Percentiles rank a stretch among this genome's conserved stretches.
Evolutionary conservation across 1,284 basidiomycete genomes (phyloP).

Genomic region (Phaffia rhodozyma): DNA sequence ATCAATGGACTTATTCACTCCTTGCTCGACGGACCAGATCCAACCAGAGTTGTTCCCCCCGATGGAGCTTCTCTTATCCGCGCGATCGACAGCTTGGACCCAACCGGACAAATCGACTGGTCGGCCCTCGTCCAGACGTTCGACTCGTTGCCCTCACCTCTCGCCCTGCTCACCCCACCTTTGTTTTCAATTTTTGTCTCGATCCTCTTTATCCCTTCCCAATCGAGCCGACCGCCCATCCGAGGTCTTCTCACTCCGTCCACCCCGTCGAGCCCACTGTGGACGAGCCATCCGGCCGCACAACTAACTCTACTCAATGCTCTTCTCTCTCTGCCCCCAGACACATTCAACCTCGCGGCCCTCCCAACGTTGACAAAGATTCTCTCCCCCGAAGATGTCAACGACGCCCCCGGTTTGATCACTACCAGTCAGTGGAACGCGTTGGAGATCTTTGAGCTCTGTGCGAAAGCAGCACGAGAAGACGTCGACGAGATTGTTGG

Average conservation of each 20-base stretch:
- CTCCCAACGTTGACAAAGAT: conserved; percentile 40
- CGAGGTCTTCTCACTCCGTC: conserved; percentile 34
- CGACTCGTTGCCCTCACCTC: conserved; percentile 27
- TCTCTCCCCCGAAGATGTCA: conserved; percentile 19
- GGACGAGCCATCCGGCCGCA: conserved; percentile 65
- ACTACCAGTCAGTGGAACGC: conserved; percentile 21
- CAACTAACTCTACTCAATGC: conserved; percentile 80
- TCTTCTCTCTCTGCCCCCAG: conserved; percentile 71
- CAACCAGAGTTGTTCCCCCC: conserved; percentile 33
- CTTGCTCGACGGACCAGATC: conserved; percentile 18
- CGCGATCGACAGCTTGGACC: conserved; percentile 56
- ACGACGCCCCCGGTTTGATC: conserved; percentile 11
- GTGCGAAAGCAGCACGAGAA: conserved; percentile 2
- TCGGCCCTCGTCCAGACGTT: conserved; percentile 44
- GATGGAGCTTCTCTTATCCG: conserved; percentile 37
- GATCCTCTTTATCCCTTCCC: conserved; percentile 36
- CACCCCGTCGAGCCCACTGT: conserved; percentile 42
- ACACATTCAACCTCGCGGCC: conserved; percentile 81
- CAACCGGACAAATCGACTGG: conserved; percentile 62
- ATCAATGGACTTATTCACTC: conserved; percentile 27
- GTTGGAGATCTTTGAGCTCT: conserved; percentile 9
- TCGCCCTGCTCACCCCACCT: conserved; percentile 26
- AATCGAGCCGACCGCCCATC: conserved; percentile 34
- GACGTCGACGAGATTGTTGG: conserved; percentile 20
- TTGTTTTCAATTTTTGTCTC: conserved; percentile 29